Conservation (phyloP, 495 filamentous ascomycete species). For the Hypoxylon cercidicola region DNA sequence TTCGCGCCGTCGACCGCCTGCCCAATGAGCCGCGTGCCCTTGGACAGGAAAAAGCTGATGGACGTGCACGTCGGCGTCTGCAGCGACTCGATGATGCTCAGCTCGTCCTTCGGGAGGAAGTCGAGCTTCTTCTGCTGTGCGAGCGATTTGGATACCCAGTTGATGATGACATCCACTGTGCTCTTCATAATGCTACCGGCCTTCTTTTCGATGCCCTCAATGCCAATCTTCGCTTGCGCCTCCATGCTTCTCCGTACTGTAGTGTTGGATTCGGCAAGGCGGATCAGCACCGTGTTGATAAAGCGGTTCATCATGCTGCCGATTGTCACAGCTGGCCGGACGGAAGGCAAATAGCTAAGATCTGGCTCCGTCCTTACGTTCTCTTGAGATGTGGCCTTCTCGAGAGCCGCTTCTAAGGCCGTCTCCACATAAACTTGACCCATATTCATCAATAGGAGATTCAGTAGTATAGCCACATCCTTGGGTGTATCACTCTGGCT, state of each 20-base stretch:
- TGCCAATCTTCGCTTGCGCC: slow-evolving; percentile 75
- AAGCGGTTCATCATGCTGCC: slow-evolving; percentile 92
- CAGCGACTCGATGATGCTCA: slow-evolving; percentile 79
- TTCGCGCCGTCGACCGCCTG: slow-evolving; percentile 82
- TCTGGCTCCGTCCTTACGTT: slow-evolving; percentile 85
- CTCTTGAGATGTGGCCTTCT: slow-evolving; percentile 79
- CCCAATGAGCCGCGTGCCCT: slow-evolving; percentile 67
- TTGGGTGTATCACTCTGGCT: slow-evolving; percentile 89
- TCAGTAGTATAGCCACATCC: slow-evolving; percentile 87
- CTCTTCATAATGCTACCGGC: slow-evolving; percentile 86
- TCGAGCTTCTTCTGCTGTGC: slow-evolving; percentile 88
- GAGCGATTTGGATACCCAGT: slow-evolving; percentile 80
- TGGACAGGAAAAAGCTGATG: slow-evolving; percentile 79
- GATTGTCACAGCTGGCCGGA: slow-evolving; percentile 85
- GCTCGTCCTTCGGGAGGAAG: slow-evolving; percentile 89
- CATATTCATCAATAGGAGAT: slow-evolving; percentile 87
- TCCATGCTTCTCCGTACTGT: slow-evolving; percentile 92
- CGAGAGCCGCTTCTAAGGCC: slow-evolving; percentile 85
- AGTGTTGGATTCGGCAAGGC: slow-evolving; percentile 85
- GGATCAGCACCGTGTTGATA: slow-evolving; percentile 89
- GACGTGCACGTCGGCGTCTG: slow-evolving; percentile 86
- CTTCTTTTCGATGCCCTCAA: slow-evolving; percentile 86
- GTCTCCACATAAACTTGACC: slow-evolving; percentile 95
- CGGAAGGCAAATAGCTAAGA: slow-evolving; percentile 78
- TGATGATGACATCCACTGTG: slow-evolving; percentile 82